A percentile compares a stretch with the other conserved stretches of the same genome.
phyloP scores from a whole-genome alignment of 192 early-diverging fungal species.

The Backusella tuberculispora region DNA sequence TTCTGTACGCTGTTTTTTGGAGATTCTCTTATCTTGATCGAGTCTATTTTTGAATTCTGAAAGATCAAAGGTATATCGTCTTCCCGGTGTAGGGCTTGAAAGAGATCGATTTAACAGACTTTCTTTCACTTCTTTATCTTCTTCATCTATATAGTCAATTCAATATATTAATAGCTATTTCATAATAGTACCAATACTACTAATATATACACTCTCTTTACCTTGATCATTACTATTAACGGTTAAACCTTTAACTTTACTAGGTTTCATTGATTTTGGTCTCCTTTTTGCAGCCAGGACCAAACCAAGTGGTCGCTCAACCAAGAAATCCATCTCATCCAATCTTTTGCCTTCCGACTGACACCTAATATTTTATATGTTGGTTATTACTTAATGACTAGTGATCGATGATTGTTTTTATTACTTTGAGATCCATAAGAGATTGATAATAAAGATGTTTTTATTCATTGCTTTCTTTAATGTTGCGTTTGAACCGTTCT shows the following conservation, averaged over 20 bases:
- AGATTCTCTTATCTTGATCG: not conserved
- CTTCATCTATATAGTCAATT: not conserved
- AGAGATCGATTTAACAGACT: not conserved
- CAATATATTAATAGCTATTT: slow-evolving; percentile 1
- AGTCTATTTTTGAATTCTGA: not conserved
- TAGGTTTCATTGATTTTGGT: slow-evolving; percentile 42
- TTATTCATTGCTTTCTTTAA: slow-evolving; percentile 33
- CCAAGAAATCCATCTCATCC: slow-evolving; percentile 30
- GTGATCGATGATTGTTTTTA: not conserved
- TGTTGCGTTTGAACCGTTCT: slow-evolving; percentile 37
- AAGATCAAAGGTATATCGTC: not conserved
- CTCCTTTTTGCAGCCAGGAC: slow-evolving; percentile 13
- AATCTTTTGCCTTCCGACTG: slow-evolving; percentile 13
- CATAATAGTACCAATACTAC: not conserved
- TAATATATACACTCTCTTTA: not conserved
- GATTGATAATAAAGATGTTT: slow-evolving; percentile 29
- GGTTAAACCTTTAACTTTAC: slow-evolving; percentile 30
- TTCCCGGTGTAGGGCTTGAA: not conserved
- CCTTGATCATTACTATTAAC: not conserved
- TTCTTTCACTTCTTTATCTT: not conserved
- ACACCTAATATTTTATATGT: slow-evolving; percentile 10
- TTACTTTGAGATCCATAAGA: slow-evolving; percentile 39
- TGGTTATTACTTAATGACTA: not conserved
- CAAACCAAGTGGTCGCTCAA: slow-evolving; percentile 24
- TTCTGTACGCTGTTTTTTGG: not conserved